Percentiles rank a stretch among this genome's conserved stretches.
Evolutionary conservation across 352 stramenopile genomes (phyloP).

Genomic region (Globisporangium takayamanum): DNA sequence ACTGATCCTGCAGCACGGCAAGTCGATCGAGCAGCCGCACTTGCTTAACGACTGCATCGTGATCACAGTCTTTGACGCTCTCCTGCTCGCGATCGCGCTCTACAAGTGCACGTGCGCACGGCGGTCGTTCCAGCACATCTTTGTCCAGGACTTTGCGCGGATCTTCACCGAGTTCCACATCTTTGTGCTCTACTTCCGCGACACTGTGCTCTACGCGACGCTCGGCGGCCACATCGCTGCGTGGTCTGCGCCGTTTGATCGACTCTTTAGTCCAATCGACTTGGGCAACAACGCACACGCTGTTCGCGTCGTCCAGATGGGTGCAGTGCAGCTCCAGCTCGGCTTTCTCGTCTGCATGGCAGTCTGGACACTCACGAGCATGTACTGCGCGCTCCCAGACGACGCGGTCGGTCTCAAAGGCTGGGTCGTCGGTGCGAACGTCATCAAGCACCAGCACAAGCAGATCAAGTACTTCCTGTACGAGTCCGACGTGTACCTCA

Average conservation of each 20-base stretch:
- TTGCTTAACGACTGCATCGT: conserved; percentile 19
- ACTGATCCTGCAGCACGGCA: conserved; percentile 13
- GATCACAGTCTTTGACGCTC: conserved; percentile 17
- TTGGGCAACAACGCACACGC: conserved; percentile 1
- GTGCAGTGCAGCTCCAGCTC: conserved; percentile 22
- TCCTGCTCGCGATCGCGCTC: conserved; percentile 16
- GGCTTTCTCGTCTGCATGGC: conserved; percentile 24
- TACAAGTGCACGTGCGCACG: conserved; percentile 22
- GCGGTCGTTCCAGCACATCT: conserved; percentile 26
- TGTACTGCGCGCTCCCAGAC: conserved; percentile 27
- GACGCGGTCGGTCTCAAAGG: conserved; percentile 17
- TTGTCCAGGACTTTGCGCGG: conserved; percentile 31
- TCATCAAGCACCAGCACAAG: conserved; percentile 8
- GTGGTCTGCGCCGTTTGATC: conserved; percentile 25
- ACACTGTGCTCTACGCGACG: conserved; percentile 24
- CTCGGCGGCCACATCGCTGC: conserved; percentile 25
- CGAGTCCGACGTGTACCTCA: conserved; percentile 30
- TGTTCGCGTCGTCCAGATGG: conserved; percentile 16
- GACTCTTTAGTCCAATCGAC: conserved; percentile 14
- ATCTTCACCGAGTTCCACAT: conserved; percentile 37
- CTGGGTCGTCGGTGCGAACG: conserved; percentile 13
- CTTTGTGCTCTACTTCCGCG: conserved; percentile 33
- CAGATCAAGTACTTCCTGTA: conserved; percentile 35
- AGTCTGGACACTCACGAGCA: conserved; percentile 22
- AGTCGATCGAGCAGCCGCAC: conserved; percentile 9